Evolutionary conservation across 1,284 basidiomycete genomes (phyloP), one percentile per base, ranked within the genome.

Genomic region (Rhodotorula mucilaginosa): DNA sequence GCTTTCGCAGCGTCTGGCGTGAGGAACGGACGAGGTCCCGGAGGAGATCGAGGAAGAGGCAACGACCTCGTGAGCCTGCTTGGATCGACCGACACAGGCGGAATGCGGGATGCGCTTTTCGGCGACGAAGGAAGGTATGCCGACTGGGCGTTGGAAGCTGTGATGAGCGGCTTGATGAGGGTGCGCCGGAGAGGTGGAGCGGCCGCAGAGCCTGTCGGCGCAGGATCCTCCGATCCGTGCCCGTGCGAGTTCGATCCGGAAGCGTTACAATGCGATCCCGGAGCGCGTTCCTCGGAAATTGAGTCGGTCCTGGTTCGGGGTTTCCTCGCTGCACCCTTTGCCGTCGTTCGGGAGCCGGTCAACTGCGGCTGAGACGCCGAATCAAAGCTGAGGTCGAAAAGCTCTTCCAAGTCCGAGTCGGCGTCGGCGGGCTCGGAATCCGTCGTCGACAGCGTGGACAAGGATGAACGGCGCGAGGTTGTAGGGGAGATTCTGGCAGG

Each of bases 341-440:
- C 39, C 39, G 10, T 44, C 39, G 12, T 44, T 10, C 8, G 39
- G 39, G 39, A 12, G 39, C 39, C 39, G 39, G 39, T 13, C 39
- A 10, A 12, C 46, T 18, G 3, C 0, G 23, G 23, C 49, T 44
- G 21, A 54, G 49, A n/a, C 21, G 65, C 7, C 12, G 65, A 60
- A 26, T 71, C 70, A 44, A 71, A 61, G 1, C 64, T 52, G 1
- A 71, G 60, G 57, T 71, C 70, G 34, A 71, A 71, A 29, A 68
- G 2, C 26, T 66, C 66, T 13, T 71, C 70, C 13, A 63, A 62
- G 2, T 49, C 67, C 18, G 60, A 58, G 8, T 26, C 18, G 2
- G 70, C 60, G 6, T 44, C 61, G 15, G 39, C 12, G 10, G 39
- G 39, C 39, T 18, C 29, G 21, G 65, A 61, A 31, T 26, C 49